These are phyloP conservation scores for Epichloe hybrida DNA, from an alignment of 2,329 filamentous ascomycete genomes.

Conservation along the genomic window DNA sequence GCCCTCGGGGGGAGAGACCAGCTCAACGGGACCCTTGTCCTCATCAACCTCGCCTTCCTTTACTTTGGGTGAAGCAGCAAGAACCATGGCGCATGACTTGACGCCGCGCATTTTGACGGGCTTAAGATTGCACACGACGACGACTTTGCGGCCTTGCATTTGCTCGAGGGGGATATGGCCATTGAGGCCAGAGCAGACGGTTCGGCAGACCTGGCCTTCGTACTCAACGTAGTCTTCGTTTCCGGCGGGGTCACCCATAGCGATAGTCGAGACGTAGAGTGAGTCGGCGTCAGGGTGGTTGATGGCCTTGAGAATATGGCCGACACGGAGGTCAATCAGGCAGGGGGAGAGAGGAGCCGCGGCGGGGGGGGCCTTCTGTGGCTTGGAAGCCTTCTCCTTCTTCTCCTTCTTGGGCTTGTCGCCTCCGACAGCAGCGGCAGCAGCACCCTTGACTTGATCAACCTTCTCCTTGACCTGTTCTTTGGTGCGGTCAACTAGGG, in stretches of 20 bases:
- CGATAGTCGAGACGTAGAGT: slow-evolving; percentile 88
- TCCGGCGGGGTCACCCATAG: slow-evolving; percentile 76
- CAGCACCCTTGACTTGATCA: slow-evolving; percentile 31
- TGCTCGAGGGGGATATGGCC: slow-evolving; percentile 84
- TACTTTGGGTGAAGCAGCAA: slow-evolving; percentile 77
- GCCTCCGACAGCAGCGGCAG: slow-evolving; percentile 19
- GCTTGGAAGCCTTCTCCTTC: slow-evolving; percentile 77
- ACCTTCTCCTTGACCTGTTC: slow-evolving; percentile 42
- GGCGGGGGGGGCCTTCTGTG: slow-evolving; percentile 46
- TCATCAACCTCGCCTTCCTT: slow-evolving; percentile 73
- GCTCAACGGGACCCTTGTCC: slow-evolving; percentile 82
- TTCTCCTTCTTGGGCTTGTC: slow-evolving; percentile 65
- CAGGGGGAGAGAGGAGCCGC: slow-evolving; percentile 73
- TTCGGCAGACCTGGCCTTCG: slow-evolving; percentile 83
- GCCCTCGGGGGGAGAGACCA: slow-evolving; percentile 70
- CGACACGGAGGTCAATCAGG: slow-evolving; percentile 88
- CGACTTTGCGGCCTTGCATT: slow-evolving; percentile 92
- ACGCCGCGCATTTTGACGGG: slow-evolving; percentile 96
- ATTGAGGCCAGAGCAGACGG: slow-evolving; percentile 93
- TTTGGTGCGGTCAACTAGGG: slow-evolving; percentile 47
- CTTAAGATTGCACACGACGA: slow-evolving; percentile 96
- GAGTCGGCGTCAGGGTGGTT: slow-evolving; percentile 96
- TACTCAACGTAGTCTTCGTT: slow-evolving; percentile 76
- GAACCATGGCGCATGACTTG: slow-evolving; percentile 73
- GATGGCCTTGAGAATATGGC: slow-evolving; percentile 91